Conservation (phyloP, 208 protist species). For the Acanthamoeba castellanii region DNA sequence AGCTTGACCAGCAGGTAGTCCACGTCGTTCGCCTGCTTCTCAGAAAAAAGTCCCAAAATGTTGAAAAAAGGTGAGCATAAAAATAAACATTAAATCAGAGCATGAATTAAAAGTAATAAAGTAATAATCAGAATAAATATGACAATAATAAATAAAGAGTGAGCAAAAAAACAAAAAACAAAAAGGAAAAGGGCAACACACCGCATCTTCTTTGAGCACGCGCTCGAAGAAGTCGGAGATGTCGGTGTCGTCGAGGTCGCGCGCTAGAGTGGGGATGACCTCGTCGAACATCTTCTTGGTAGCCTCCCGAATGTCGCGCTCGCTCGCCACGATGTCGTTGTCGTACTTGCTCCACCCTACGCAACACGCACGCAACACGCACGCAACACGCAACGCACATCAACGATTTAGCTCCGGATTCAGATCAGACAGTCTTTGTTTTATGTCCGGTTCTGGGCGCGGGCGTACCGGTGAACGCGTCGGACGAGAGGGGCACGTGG, state of each 20-base stretch:
- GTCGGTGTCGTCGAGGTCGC: constrained; percentile 2
- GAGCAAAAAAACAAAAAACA: neutral
- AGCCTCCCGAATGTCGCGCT: constrained; percentile 51
- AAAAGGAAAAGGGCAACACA: neutral
- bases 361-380: neutral
- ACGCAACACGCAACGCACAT: too few species aligned
- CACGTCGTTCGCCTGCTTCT: constrained; percentile 9
- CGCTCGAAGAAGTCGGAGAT: constrained; percentile 39
- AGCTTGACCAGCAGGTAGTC: constrained; percentile 15
- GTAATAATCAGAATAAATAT: too few species aligned
- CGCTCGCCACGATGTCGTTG: neutral
- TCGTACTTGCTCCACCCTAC: constrained; percentile 63
- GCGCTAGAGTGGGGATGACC: constrained; percentile 7
- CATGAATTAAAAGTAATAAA: too few species aligned
- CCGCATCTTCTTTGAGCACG: neutral
- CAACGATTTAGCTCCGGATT: neutral
- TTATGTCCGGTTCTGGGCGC: neutral
- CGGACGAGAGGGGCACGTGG: neutral
- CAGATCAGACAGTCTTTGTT: neutral
- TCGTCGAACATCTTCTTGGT: constrained; percentile 31
- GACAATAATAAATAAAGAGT: too few species aligned
- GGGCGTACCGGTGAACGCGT: constrained; percentile 57
- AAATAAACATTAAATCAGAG: too few species aligned
- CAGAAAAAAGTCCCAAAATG: neutral
- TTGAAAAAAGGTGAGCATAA: too few species aligned